Evolutionary conservation across 2,329 filamentous ascomycete species (phyloP), one percentile per base, ranked within the genome.

Genomic region (Cladophialophora yegresii): DNA sequence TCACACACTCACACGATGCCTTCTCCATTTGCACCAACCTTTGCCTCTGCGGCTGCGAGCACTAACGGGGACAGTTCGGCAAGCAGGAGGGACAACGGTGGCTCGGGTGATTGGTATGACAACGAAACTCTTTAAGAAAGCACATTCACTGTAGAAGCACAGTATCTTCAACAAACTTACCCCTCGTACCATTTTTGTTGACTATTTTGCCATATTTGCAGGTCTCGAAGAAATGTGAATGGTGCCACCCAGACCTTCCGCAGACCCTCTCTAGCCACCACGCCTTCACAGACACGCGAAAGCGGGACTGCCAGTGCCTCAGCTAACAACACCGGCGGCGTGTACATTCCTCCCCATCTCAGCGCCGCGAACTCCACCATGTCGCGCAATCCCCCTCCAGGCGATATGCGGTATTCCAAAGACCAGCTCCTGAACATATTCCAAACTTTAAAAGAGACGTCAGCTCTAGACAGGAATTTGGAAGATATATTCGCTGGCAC

Each of bases 41-140:
- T 93, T 80, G 90, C 90, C 76, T 92, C 90, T 75, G 90, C 90
- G 73, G 90, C 90, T 72, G 89, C 90, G 76, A 89, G 89, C 77
- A 89, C 91, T 77, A 87, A 84, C 73, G 80, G 77, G 82, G 76
- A 87, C 51, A 63, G 22, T 76, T 77, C 76, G 81, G 72, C 83
- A 83, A 80, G 79, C 78, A 79, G 85, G 82, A 75, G 79, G 77
- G 77, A 86, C 84, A 79, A 81, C 76, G 73, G 85, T 76, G 80
- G 80, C 70, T 85, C 85, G 77, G 87, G 86, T 80, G 89, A 92
- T 78, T 92, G 89, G 89, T 92, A 84, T 78, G 88, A 84, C 63
- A 59, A 59, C 36, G 49, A 54, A 54, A 22, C 51, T 2, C 51
- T 30, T 54, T 16, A 43, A 43, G 6, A n/a, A 20, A n/a, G 36